phyloP scores from a whole-genome alignment of 2,329 filamentous ascomycete species.

The Fusarium miscanthi region DNA sequence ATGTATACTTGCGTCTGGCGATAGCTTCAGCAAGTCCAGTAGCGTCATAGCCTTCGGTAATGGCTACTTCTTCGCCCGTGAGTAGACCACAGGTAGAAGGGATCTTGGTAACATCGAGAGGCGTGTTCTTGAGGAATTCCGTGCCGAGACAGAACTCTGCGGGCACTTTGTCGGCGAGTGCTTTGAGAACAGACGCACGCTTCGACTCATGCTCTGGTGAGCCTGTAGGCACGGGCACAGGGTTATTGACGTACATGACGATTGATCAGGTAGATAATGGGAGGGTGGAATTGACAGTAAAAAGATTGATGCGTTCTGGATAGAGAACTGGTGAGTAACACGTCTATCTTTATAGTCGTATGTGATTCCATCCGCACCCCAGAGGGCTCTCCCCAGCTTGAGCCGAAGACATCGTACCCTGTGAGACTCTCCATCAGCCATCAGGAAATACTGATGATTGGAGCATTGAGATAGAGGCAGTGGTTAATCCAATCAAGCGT shows the following conservation, averaged over 20 bases:
- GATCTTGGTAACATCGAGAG: neutral
- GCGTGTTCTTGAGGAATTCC: neutral
- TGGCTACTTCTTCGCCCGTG: neutral
- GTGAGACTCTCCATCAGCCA: neutral
- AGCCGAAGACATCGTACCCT: neutral
- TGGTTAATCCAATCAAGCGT: neutral
- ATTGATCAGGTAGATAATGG: neutral
- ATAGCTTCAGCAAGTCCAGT: neutral
- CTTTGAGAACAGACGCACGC: neutral
- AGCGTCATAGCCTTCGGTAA: neutral
- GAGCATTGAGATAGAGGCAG: accelerated
- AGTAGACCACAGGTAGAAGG: neutral
- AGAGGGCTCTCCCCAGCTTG: neutral
- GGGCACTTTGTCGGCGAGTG: neutral
- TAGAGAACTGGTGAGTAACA: neutral
- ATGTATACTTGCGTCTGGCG: neutral
- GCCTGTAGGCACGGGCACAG: neutral
- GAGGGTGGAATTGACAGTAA: neutral
- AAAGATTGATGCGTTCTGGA: too few species aligned
- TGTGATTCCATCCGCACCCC: too few species aligned
- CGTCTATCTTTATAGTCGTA: neutral
- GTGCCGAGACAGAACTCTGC: neutral
- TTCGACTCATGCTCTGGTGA: neutral
- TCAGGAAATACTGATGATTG: neutral
- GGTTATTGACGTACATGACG: neutral